Evolutionary conservation across 2,329 filamentous ascomycete species (phyloP).

Genomic region (Monilinia laxa): DNA sequence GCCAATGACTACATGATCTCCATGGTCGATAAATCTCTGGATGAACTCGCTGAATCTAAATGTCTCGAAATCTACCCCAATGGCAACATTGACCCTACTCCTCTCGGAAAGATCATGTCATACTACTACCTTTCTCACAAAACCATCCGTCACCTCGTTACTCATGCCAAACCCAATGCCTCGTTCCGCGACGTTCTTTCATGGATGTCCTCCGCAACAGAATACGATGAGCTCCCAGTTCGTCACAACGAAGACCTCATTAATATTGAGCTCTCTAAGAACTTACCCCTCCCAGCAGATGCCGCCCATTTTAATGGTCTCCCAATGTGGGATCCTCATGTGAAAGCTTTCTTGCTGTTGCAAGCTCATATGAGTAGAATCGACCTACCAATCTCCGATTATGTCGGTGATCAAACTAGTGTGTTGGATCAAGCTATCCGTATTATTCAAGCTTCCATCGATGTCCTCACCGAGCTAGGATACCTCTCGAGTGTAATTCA

Average conservation of each 20-base stretch:
- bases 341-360: constrained; percentile 90
- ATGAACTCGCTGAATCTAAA: constrained; percentile 76
- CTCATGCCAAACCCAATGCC: constrained; percentile 71
- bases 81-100: constrained; percentile 84
- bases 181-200: constrained; percentile 79
- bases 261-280: constrained; percentile 83
- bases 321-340: constrained; percentile 97
- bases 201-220: constrained; percentile 91
- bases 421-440: constrained; percentile 96
- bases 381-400: constrained; percentile 91
- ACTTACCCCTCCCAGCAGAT: constrained; percentile 60
- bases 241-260: constrained; percentile 98
- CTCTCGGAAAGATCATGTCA: constrained; percentile 96
- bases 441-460: constrained; percentile 93
- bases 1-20: constrained; percentile 95
- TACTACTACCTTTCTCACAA: constrained; percentile 98
- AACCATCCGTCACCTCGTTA: constrained; percentile 82
- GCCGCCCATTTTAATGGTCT: constrained; percentile 52
- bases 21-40: constrained; percentile 83
- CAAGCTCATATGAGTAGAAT: constrained; percentile 95
- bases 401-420: constrained; percentile 86
- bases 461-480: constrained; percentile 88
- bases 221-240: constrained; percentile 97
- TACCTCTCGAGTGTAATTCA: constrained; percentile 72
- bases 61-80: constrained; percentile 83